Percentiles rank a stretch among this genome's conserved stretches.
phyloP scores from a whole-genome alignment of 164 flowering plant species.

The Liriodendron chinense region DNA sequence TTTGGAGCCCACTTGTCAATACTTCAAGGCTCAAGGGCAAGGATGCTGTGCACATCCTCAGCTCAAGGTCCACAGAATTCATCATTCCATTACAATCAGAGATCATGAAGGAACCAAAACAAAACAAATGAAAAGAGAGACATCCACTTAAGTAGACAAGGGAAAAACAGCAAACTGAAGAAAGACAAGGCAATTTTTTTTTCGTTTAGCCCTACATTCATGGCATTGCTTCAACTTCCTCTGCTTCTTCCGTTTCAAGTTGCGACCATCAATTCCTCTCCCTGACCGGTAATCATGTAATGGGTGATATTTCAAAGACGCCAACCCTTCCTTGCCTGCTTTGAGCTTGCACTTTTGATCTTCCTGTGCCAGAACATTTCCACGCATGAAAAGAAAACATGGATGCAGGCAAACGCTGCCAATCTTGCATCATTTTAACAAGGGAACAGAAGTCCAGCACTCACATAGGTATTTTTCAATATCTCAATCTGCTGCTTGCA shows the following conservation, averaged over 20 bases:
- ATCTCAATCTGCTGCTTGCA: conserved; percentile 58
- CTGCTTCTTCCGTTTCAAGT: conserved; percentile 31
- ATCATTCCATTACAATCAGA: too few species aligned
- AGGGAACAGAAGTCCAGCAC: conserved; percentile 16
- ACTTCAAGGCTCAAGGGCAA: too few species aligned
- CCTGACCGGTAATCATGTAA: conserved; percentile 32
- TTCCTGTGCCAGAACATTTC: too few species aligned
- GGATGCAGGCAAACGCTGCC: too few species aligned
- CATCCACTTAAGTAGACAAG: neutral
- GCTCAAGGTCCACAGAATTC: too few species aligned
- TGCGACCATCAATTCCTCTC: conserved; percentile 10
- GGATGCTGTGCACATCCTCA: too few species aligned
- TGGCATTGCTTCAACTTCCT: conserved; percentile 31
- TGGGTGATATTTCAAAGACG: conserved; percentile 68
- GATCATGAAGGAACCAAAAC: too few species aligned
- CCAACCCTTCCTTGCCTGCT: conserved; percentile 45
- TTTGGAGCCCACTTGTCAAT: too few species aligned
- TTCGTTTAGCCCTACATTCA: conserved; percentile 25
- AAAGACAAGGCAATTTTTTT: neutral
- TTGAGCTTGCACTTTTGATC: conserved; percentile 7
- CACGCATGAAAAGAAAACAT: too few species aligned
- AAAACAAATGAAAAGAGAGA: neutral
- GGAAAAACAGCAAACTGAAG: too few species aligned
- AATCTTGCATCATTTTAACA: too few species aligned
- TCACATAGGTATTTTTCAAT: conserved; percentile 51